phyloP scores from a whole-genome alignment of 2,329 filamentous ascomycete genomes.

The Daldinia sp. region DNA sequence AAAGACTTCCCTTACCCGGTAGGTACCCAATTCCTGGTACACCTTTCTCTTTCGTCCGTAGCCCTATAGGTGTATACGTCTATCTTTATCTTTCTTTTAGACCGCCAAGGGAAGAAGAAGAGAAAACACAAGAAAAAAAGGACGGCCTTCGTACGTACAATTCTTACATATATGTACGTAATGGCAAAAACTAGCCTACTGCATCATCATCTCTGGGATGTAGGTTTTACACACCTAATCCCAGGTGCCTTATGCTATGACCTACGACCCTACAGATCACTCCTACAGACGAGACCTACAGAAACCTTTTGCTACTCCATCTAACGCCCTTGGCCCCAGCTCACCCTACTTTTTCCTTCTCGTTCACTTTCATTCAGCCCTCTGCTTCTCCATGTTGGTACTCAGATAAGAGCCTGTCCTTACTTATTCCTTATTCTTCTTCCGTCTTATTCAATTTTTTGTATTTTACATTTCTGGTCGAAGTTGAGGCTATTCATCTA shows the following conservation, averaged over 20 bases:
- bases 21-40: constrained; percentile 13
- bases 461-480: background rate
- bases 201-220: background rate
- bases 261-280: too few species aligned
- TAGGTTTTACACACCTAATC: constrained; percentile 12
- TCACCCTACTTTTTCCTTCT: constrained; percentile 18
- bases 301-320: constrained; percentile 31
- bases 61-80: constrained; percentile 10
- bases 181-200: constrained; percentile 20
- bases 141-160: background rate
- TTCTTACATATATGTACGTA: constrained; percentile 18
- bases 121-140: constrained; percentile 5
- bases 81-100: constrained; percentile 9
- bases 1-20: constrained; percentile 8
- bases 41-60: constrained; percentile 12
- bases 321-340: constrained; percentile 25
- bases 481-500: constrained; percentile 6
- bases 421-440: constrained; percentile 7
- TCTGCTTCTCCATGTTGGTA: background rate
- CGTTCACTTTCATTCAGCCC: background rate
- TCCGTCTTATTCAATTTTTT: background rate
- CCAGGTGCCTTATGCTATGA: constrained; percentile 15
- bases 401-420: constrained; percentile 23
- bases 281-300: too few species aligned
- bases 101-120: background rate